A percentile compares a stretch with the other conserved stretches of the same genome.
Conservation (phyloP, 116 monocot genomes). For the Posidonia oceanica region DNA sequence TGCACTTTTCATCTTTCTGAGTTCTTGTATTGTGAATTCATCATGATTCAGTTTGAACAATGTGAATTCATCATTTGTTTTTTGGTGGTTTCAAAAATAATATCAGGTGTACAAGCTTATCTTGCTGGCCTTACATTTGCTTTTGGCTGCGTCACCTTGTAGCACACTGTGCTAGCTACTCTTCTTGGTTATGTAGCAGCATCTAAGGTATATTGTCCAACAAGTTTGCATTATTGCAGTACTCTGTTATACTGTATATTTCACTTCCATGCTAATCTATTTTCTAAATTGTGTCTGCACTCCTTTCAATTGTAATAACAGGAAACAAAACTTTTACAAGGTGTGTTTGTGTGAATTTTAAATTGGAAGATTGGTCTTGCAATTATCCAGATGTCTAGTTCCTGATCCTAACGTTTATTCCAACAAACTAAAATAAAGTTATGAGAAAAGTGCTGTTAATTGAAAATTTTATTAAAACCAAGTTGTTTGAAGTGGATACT, state of each 20-base stretch:
- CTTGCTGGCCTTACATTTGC: slow-evolving; percentile 95
- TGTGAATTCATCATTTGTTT: neutral
- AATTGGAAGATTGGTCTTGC: no score
- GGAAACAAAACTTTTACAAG: no score
- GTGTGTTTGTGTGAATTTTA: no score
- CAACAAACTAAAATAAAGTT: no score
- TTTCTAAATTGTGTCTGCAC: neutral
- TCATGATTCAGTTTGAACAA: no score
- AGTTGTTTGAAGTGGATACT: no score
- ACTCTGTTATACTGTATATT: neutral
- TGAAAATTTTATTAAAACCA: no score
- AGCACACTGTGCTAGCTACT: slow-evolving; percentile 94
- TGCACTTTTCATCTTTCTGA: slow-evolving; percentile 2
- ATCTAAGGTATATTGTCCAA: slow-evolving; percentile 53
- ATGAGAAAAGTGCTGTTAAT: no score
- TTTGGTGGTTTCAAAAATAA: neutral
- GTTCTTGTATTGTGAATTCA: neutral
- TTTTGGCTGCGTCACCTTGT: slow-evolving; percentile 89
- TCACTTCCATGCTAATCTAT: neutral
- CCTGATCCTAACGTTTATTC: no score
- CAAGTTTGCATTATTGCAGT: neutral
- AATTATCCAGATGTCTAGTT: no score
- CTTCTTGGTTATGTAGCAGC: slow-evolving; percentile 89
- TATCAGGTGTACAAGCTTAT: slow-evolving; percentile 91
- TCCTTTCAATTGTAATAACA: no score